phyloP scores from a whole-genome alignment of 495 filamentous ascomycete species.

The Clohesyomyces aquaticus region DNA sequence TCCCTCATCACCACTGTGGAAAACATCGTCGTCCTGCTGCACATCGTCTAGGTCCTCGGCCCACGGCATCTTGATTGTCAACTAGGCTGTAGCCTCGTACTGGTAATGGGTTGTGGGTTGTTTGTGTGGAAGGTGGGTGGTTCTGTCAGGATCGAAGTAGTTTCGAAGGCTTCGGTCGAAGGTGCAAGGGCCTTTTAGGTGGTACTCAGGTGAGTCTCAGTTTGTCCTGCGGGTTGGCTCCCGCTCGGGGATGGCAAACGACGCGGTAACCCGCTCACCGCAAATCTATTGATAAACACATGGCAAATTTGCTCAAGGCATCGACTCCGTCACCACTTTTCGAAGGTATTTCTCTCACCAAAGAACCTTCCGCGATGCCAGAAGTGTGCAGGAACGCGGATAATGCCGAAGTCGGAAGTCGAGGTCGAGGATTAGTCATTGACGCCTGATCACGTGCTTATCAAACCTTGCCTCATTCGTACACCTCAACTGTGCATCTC shows the following conservation, averaged over 20 bases:
- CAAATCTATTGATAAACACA: not conserved
- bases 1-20: not conserved
- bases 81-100: no score
- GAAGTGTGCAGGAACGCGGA: no score
- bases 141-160: no score
- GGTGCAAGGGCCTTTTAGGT: not conserved
- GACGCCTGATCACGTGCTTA: not conserved
- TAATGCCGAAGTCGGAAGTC: not conserved
- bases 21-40: not conserved
- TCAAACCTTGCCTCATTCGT: no score
- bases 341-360: not conserved
- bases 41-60: not conserved
- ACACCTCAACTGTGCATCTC: no score
- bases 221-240: not conserved
- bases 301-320: not conserved
- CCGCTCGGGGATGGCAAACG: not conserved
- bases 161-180: not conserved
- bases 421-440: not conserved
- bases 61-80: not conserved
- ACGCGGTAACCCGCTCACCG: not conserved
- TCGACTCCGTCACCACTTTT: not conserved
- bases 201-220: not conserved
- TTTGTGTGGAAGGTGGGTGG: not conserved
- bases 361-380: no score
- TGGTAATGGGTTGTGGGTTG: no score